These are phyloP conservation scores for Skeletonema potamos DNA, from an alignment of 108 stramenopile species.

Conservation along the genomic window DNA sequence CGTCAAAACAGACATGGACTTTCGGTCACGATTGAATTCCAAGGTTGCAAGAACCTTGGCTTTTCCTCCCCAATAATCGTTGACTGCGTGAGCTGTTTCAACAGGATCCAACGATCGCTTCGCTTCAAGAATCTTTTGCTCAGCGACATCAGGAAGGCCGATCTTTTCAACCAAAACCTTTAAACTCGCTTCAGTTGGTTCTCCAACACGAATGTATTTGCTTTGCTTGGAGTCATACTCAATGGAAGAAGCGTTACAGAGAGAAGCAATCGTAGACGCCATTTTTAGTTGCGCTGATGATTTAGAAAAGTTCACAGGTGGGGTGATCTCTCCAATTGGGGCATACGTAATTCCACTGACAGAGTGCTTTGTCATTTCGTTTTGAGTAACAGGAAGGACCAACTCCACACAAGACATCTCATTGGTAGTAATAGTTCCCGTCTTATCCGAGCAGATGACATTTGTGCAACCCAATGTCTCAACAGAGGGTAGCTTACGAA, in stretches of 20 bases:
- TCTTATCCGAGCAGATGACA: constrained; percentile 88
- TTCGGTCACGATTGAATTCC: constrained; percentile 70
- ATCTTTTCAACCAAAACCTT: constrained; percentile 79
- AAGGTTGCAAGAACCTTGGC: constrained; percentile 60
- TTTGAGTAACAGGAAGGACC: constrained; percentile 12
- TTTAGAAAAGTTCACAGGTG: constrained; percentile 12
- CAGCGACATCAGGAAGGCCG: constrained; percentile 43
- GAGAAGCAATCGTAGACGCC: constrained; percentile 34
- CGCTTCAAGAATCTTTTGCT: constrained; percentile 8
- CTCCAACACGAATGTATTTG: constrained; percentile 69
- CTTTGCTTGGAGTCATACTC: constrained; percentile 42
- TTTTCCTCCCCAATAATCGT: constrained; percentile 28
- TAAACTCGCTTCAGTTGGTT: constrained; percentile 85
- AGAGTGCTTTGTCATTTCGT: constrained; percentile 28
- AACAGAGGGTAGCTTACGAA: constrained; percentile 68
- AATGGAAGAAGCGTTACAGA: constrained; percentile 31
- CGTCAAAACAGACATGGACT: constrained; percentile 41
- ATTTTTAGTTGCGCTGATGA: constrained; percentile 10
- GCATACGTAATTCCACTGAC: constrained; percentile 47
- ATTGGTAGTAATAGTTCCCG: constrained; percentile 89
- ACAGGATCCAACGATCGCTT: constrained; percentile 30
- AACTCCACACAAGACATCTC: constrained; percentile 71
- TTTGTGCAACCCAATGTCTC: constrained; percentile 88
- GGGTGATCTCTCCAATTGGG: constrained; percentile 40
- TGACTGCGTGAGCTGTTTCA: constrained; percentile 45